phyloP scores from a whole-genome alignment of 2,329 filamentous ascomycete species.

The Ophioceras dolichostomum region DNA sequence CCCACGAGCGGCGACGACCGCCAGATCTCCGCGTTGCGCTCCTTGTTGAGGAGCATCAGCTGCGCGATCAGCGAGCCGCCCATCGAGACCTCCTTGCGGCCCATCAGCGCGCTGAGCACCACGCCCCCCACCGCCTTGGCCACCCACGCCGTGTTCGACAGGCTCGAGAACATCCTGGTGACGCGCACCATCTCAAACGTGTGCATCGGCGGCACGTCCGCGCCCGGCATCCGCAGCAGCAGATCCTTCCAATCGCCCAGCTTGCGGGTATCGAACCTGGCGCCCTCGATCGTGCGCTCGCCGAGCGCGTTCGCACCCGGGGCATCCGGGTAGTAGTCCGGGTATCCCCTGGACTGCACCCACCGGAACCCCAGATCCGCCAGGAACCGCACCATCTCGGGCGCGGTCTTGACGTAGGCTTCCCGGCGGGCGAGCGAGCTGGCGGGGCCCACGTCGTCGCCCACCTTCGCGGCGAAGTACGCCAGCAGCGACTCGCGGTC shows the following conservation, averaged over 20 bases:
- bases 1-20: slow-evolving; percentile 5
- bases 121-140: slow-evolving; percentile 12
- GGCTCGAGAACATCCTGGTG: too few species aligned
- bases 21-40: slow-evolving; percentile 1
- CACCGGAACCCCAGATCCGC: slow-evolving; percentile 14
- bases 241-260: slow-evolving; percentile 13
- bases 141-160: slow-evolving; percentile 6
- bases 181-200: too few species aligned
- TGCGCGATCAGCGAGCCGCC: slow-evolving; percentile 10
- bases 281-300: slow-evolving; percentile 15
- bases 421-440: slow-evolving; percentile 13
- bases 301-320: slow-evolving; percentile 10
- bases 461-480: slow-evolving; percentile 16
- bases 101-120: slow-evolving; percentile 11
- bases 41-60: slow-evolving; percentile 8
- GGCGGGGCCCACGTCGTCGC: slow-evolving; percentile 16
- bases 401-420: slow-evolving; percentile 18
- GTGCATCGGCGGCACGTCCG: slow-evolving; percentile 6
- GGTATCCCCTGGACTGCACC: slow-evolving; percentile 12
- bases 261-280: slow-evolving; percentile 13
- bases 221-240: slow-evolving; percentile 7
- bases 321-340: slow-evolving; percentile 18
- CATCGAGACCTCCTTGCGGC: slow-evolving; percentile 9
- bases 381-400: slow-evolving; percentile 18
- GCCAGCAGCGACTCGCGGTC: slow-evolving; percentile 12